Base-by-base conservation (phyloP, 768 basidiomycete genomes). In the Hygrophorus pudorinus region DNA sequence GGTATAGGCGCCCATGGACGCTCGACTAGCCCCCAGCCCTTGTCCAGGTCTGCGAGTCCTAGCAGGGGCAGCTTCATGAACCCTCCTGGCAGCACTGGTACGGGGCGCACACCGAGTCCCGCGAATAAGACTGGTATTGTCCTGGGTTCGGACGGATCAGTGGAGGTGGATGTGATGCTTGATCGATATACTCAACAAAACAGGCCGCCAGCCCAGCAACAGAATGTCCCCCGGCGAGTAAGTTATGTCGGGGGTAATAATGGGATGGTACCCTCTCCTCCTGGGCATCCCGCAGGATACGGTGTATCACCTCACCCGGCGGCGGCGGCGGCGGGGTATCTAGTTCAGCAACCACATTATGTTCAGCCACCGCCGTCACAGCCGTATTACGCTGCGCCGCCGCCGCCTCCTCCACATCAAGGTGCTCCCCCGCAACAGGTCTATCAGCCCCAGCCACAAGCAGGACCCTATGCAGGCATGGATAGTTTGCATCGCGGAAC, bases 161-260 rank as follows among this genome's bases (percentile, higher is more conserved):
- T 94, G 4, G 66, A 82, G 29, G 78, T 83, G 48, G 92, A 94
- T 60, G 72, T 76, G 32, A 79, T 91, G 78, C 83, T 83, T 11
- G 75, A 74, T 48, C 66, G 61, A 43, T 77, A 69, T 36, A 67
- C 53, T 13, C 61, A 50, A 32, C 68, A 53, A 34, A 63, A 63
- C 14, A 59, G 51, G 32, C 59, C 61, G 14, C 57, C 58, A n/a
- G 60, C 61, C 18, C 61, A 53, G n/a, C 57, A 59, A 32, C 59
- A 60, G 20, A 56, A 56, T 36, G 58, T 53, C 46, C 61, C 52
- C 11, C 65, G 60, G 41, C 60, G 62, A 39, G 41, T 54, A 29
- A 72, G 65, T 49, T 69, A 63, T 42, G 59, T 66, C 41, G 50
- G 48, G 2, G 55, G 48, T 36, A 46, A 50, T 5, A 56, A 49